These are phyloP conservation scores for Arthrobotrys iridis DNA, from an alignment of 2,329 filamentous ascomycete genomes.

Conservation along the genomic window DNA sequence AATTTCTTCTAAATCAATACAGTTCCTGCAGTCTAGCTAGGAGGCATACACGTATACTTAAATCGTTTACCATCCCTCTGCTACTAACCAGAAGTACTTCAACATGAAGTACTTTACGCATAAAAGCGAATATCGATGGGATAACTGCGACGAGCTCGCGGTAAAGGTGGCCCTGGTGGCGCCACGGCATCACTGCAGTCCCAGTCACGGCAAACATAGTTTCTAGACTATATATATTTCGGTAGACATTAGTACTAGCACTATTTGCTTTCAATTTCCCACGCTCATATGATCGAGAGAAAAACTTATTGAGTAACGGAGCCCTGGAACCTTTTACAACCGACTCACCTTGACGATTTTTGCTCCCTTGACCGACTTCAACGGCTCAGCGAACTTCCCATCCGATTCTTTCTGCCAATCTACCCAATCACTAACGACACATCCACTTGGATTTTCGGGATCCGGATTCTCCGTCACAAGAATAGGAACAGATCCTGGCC, in stretches of 20 bases:
- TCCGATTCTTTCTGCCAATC: slow-evolving; percentile 5
- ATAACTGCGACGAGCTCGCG: background rate
- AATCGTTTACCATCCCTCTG: too few relatives aligned
- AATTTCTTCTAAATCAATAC: too few relatives aligned
- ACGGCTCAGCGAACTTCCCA: background rate
- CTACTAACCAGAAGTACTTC: too few relatives aligned
- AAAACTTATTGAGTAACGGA: background rate
- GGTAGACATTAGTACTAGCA: background rate
- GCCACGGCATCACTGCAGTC: background rate
- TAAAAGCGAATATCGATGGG: background rate
- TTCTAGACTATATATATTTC: slow-evolving; percentile 5
- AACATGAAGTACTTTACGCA: background rate
- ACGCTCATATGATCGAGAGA: too few relatives aligned
- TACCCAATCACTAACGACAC: slow-evolving; percentile 1
- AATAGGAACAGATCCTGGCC: background rate
- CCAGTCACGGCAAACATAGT: background rate
- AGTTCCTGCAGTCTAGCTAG: too few relatives aligned
- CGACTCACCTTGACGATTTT: slow-evolving; percentile 1
- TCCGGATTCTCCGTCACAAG: background rate
- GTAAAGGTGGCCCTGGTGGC: background rate
- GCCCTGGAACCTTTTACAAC: background rate
- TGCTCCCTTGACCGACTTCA: slow-evolving; percentile 7
- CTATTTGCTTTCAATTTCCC: background rate
- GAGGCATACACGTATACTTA: too few relatives aligned
- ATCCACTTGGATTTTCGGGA: background rate